A percentile compares a stretch with the other conserved stretches of the same genome.
These are phyloP conservation scores for Globisporangium polare DNA, from an alignment of 352 stramenopile species.

Conservation along the genomic window DNA sequence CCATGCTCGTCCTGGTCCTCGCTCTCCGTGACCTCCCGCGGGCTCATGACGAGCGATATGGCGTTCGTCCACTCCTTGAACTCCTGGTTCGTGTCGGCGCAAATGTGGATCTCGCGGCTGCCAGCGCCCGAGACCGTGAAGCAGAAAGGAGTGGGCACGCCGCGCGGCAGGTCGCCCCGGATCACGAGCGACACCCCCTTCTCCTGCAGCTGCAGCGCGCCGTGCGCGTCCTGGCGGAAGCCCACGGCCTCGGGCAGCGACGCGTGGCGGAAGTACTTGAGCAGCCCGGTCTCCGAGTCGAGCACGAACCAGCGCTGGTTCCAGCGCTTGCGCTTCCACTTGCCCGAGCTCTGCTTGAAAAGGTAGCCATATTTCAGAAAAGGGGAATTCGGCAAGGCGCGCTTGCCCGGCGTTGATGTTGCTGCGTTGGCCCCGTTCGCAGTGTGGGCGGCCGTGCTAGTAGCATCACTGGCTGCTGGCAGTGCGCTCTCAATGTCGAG, in stretches of 20 bases:
- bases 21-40: slow-evolving; percentile 14
- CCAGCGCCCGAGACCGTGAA: slow-evolving; percentile 53
- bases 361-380: slow-evolving; percentile 53
- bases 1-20: not conserved
- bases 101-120: slow-evolving; percentile 46
- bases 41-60: slow-evolving; percentile 65
- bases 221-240: slow-evolving; percentile 57
- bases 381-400: slow-evolving; percentile 6
- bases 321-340: slow-evolving; percentile 78
- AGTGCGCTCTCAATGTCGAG: not conserved
- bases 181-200: slow-evolving; percentile 57
- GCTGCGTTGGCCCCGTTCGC: not conserved
- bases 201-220: slow-evolving; percentile 42
- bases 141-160: slow-evolving; percentile 78
- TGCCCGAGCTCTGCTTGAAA: slow-evolving; percentile 74
- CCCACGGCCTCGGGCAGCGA: slow-evolving; percentile 48
- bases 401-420: not conserved
- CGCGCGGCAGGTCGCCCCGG: slow-evolving; percentile 58
- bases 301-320: slow-evolving; percentile 83
- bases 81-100: slow-evolving; percentile 62
- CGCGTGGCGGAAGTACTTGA: slow-evolving; percentile 75
- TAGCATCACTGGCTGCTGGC: not conserved
- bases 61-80: slow-evolving; percentile 75
- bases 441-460: not conserved
- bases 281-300: slow-evolving; percentile 48